Conservation (phyloP, 306 rosid species). For the cucumber (Cucumis sativus) region Cucumber_9930_V3 NC_026657.2:32703501-32704000, state of each 20-base stretch:
- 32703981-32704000: constrained; percentile 55
- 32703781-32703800: neutral
- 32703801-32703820: neutral
- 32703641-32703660: too few species aligned
- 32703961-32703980: neutral
- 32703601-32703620: too few species aligned
- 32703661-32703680: too few species aligned
- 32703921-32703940: neutral
- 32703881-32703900: neutral
- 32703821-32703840: neutral
- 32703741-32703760: neutral
- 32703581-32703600: too few species aligned
- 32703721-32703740: neutral
- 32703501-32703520: neutral
- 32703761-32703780: neutral
- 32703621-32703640: too few species aligned
- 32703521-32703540: neutral
- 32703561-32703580: neutral
- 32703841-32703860: neutral
- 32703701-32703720: neutral
- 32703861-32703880: neutral
- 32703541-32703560: neutral
- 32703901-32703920: neutral
- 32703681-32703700: neutral
- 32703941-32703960: neutral